phyloP scores from a whole-genome alignment of 257 asterid species.

The Salvia splendens region DNA sequence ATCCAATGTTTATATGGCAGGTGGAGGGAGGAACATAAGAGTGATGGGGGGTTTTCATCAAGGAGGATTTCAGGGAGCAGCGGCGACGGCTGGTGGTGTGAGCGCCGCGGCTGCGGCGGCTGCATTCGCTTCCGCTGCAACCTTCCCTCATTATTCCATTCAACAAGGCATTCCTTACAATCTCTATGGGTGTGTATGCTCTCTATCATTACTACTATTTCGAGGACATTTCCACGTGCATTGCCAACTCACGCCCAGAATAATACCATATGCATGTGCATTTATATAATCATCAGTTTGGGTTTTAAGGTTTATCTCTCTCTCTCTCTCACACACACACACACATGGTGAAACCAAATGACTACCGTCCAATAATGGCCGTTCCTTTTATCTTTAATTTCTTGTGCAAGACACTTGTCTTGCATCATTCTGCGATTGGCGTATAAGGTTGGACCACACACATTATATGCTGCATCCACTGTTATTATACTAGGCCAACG shows the following conservation, averaged over 20 bases:
- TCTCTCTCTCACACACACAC: constrained; percentile 17
- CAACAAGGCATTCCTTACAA: constrained; percentile 97
- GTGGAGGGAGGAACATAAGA: constrained; percentile 69
- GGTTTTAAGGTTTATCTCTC: constrained; percentile 22
- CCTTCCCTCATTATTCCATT: constrained; percentile 84
- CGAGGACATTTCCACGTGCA: constrained; percentile 49
- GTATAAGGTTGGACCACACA: constrained; percentile 22
- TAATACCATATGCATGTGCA: constrained; percentile 12
- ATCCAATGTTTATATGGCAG: not conserved
- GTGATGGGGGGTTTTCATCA: constrained; percentile 63
- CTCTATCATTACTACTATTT: not conserved
- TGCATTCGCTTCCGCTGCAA: constrained; percentile 71
- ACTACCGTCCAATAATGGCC: constrained; percentile 26
- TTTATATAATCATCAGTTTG: not conserved
- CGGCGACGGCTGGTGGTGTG: constrained; percentile 31
- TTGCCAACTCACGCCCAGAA: constrained; percentile 54
- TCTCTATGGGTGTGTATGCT: constrained; percentile 68
- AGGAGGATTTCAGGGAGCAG: constrained; percentile 48
- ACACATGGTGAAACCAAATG: constrained; percentile 29
- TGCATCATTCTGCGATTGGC: constrained; percentile 31
- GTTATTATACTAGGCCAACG: constrained; percentile 2
- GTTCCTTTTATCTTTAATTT: constrained; percentile 2
- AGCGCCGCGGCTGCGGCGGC: constrained; percentile 43
- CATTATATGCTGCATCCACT: constrained; percentile 1
- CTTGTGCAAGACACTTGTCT: constrained; percentile 32